Evolutionary conservation across 495 filamentous ascomycete genomes (phyloP).

Genomic region (Amphirosellinia nigrospora): DNA sequence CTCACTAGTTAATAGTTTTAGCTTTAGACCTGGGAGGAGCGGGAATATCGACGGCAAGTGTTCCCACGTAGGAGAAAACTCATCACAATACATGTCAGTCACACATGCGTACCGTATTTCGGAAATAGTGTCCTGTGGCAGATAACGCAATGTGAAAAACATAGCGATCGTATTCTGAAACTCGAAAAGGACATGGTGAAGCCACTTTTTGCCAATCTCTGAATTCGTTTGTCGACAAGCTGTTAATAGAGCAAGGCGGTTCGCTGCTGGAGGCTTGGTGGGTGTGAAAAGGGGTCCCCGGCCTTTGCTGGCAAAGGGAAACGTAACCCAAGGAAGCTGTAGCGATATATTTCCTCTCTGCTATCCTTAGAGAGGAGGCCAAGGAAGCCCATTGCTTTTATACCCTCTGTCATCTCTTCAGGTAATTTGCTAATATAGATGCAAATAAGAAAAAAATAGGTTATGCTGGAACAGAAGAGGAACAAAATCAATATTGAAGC

Average conservation of each 20-base stretch:
- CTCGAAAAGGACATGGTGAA: not conserved
- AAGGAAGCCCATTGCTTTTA: not conserved
- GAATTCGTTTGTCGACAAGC: not conserved
- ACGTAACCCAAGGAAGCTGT: not conserved
- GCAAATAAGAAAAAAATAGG: not conserved
- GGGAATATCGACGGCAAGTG: not conserved
- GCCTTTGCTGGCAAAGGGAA: not conserved
- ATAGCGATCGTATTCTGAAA: not conserved
- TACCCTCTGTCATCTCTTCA: not conserved
- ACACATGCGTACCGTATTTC: not conserved
- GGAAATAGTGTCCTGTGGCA: not conserved
- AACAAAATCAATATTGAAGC: not conserved
- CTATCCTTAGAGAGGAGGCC: not conserved
- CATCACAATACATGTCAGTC: too few species aligned
- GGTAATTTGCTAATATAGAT: not conserved
- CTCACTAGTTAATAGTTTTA: not conserved
- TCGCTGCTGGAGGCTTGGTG: not conserved
- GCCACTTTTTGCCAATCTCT: not conserved
- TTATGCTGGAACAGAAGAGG: too few species aligned
- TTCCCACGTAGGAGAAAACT: not conserved
- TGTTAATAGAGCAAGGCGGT: not conserved
- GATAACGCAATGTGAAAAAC: not conserved
- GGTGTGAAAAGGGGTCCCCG: not conserved
- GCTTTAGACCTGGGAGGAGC: not conserved
- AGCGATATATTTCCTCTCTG: not conserved